A percentile compares a stretch with the other conserved stretches of the same genome.
These are phyloP conservation scores for Podila minutissima DNA, from an alignment of 192 early-diverging fungal genomes.

Conservation along the genomic window DNA sequence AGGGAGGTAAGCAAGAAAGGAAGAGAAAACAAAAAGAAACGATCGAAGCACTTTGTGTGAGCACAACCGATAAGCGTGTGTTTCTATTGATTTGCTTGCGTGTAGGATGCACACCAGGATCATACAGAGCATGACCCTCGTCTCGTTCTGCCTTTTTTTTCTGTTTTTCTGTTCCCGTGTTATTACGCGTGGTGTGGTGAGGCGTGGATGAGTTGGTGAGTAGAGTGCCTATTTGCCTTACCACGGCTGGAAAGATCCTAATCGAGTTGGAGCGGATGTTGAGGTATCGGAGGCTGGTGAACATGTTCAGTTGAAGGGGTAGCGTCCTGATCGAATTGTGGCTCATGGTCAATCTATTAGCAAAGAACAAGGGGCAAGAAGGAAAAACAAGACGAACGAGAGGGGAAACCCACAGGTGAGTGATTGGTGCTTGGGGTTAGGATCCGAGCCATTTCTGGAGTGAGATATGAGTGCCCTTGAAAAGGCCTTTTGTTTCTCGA, in stretches of 20 bases:
- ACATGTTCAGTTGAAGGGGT: conserved; percentile 52
- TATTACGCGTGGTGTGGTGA: no score
- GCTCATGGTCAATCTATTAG: conserved; percentile 47
- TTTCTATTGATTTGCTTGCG: no score
- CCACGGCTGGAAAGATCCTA: conserved; percentile 51
- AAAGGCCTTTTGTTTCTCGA: no score
- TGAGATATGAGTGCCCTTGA: no score
- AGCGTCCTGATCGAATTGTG: conserved; percentile 49
- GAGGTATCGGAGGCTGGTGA: conserved; percentile 50
- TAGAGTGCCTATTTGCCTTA: conserved; percentile 10
- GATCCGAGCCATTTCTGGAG: no score
- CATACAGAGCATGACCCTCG: not conserved
- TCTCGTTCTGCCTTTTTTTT: not conserved
- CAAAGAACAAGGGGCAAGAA: not conserved
- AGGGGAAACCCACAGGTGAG: no score
- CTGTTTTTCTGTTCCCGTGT: not conserved
- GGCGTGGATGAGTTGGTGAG: no score
- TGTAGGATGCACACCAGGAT: no score
- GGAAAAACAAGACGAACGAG: no score
- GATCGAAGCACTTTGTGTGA: not conserved
- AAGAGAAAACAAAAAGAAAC: conserved; percentile 3
- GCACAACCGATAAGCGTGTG: no score
- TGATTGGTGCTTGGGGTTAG: no score
- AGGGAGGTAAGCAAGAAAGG: not conserved
- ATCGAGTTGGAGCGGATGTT: conserved; percentile 52